phyloP scores from a whole-genome alignment of 495 filamentous ascomycete species.

The Daldinia loculata region DNA sequence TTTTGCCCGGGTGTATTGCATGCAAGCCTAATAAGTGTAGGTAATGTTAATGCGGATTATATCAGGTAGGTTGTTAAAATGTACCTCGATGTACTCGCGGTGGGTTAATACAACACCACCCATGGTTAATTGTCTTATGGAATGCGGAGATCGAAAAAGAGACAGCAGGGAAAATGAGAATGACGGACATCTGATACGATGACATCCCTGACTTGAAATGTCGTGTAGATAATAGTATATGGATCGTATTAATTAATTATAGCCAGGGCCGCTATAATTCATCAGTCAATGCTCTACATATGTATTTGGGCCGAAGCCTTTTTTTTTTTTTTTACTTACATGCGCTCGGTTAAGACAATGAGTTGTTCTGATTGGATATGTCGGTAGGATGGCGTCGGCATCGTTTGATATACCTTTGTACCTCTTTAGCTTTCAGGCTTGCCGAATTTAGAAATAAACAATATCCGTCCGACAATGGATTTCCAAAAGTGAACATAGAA shows the following conservation, averaged over 20 bases:
- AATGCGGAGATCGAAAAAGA: slow-evolving; percentile 29
- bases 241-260: slow-evolving; percentile 18
- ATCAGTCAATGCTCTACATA: slow-evolving; percentile 16
- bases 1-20: slow-evolving; percentile 14
- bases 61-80: slow-evolving; percentile 6
- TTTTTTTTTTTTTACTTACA: slow-evolving; percentile 2
- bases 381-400: slow-evolving; percentile 8
- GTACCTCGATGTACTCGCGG: slow-evolving; percentile 7
- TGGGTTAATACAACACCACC: slow-evolving; percentile 11
- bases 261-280: slow-evolving; percentile 13
- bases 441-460: slow-evolving; percentile 21
- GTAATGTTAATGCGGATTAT: slow-evolving; percentile 5
- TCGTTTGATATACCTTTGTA: background rate
- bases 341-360: slow-evolving; percentile 16
- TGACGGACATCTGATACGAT: slow-evolving; percentile 42
- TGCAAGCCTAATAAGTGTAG: slow-evolving; percentile 7
- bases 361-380: slow-evolving; percentile 6
- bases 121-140: slow-evolving; percentile 27
- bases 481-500: slow-evolving; percentile 7
- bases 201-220: slow-evolving; percentile 28
- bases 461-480: background rate
- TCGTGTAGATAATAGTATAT: slow-evolving; percentile 27
- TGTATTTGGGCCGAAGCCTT: slow-evolving; percentile 2
- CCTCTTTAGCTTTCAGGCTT: slow-evolving; percentile 6
- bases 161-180: slow-evolving; percentile 26